phyloP scores from a whole-genome alignment of 148 eudicot genomes.

The Polygonum maritimum region DNA sequence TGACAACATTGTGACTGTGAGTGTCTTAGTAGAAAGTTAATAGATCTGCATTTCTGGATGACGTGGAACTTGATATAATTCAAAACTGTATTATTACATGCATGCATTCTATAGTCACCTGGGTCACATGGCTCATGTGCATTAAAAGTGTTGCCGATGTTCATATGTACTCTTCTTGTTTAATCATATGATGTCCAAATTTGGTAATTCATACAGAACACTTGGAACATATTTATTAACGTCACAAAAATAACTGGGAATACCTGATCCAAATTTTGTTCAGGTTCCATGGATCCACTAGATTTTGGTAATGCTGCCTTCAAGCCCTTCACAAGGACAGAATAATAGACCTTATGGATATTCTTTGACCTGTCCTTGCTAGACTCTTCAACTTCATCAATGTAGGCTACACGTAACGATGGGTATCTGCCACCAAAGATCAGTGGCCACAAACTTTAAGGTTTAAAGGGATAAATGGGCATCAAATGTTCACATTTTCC shows the following conservation, averaged over 20 bases:
- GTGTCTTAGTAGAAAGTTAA: background rate
- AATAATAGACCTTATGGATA: conserved; percentile 65
- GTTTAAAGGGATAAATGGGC: background rate
- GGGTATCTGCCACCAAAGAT: conserved; percentile 57
- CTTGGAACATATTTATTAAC: background rate
- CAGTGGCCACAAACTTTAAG: background rate
- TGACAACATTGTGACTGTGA: background rate
- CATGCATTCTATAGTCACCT: background rate
- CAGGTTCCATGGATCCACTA: conserved; percentile 54
- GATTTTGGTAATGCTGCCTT: conserved; percentile 61
- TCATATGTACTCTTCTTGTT: background rate
- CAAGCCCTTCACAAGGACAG: conserved; percentile 57
- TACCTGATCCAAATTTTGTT: conserved; percentile 84
- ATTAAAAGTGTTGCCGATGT: background rate
- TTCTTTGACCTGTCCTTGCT: conserved; percentile 56
- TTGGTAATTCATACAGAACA: background rate
- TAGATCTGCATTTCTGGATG: background rate
- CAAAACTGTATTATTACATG: background rate
- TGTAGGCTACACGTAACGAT: conserved; percentile 95
- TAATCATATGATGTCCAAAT: background rate
- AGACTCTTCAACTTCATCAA: conserved; percentile 90
- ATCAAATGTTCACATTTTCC: background rate
- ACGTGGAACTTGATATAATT: background rate
- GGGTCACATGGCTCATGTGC: background rate
- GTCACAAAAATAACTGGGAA: background rate